These are phyloP conservation scores for Picea mariana DNA, from an alignment of 83 land plant species.

Conservation along the genomic window DNA sequence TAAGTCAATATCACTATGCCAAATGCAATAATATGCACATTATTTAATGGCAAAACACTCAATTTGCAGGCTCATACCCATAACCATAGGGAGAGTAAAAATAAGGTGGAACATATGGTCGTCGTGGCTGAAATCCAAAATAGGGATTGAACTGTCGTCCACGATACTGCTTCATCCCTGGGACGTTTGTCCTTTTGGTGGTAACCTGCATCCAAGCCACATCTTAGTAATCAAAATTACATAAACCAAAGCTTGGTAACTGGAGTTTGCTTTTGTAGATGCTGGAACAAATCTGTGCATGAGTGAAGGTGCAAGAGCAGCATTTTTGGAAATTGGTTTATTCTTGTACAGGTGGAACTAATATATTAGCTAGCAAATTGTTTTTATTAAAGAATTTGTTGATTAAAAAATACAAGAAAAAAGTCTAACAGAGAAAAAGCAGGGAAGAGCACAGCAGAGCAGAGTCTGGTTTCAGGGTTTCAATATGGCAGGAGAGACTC, in stretches of 20 bases:
- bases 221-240: constrained; percentile 11
- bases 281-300: too few relatives aligned
- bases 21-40: neutral
- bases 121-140: constrained; percentile 57
- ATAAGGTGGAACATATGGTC: constrained; percentile 70
- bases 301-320: too few relatives aligned
- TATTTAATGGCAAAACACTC: neutral
- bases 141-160: constrained; percentile 69
- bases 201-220: constrained; percentile 48
- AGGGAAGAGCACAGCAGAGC: too few relatives aligned
- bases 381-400: too few relatives aligned
- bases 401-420: too few relatives aligned
- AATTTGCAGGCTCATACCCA: constrained; percentile 49
- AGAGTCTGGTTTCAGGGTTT: too few relatives aligned
- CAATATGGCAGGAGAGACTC: too few relatives aligned
- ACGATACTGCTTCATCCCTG: constrained; percentile 88
- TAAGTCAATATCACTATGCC: neutral
- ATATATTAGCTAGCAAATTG: too few relatives aligned
- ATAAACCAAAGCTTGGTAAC: neutral
- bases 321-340: too few relatives aligned
- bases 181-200: constrained; percentile 83
- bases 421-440: too few relatives aligned
- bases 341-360: too few relatives aligned
- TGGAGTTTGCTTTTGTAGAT: too few relatives aligned
- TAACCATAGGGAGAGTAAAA: constrained; percentile 83